These are phyloP conservation scores for Maudiozyma serrabonitensis DNA, from an alignment of 805 yeast species.

Conservation along the genomic window DNA sequence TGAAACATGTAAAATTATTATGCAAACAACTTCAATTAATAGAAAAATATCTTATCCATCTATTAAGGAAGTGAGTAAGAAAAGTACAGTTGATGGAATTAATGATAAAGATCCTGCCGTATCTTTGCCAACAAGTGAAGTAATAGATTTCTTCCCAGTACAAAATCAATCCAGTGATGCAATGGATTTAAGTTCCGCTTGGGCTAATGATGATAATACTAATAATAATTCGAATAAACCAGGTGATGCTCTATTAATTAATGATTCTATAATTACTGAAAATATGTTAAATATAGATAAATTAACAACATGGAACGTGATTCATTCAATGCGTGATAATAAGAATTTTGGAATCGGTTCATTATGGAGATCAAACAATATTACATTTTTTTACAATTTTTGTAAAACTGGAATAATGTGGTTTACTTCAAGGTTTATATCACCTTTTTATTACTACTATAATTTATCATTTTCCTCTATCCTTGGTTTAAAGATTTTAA, in stretches of 20 bases:
- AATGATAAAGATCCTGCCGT: conserved; percentile 9
- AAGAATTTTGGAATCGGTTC: conserved; percentile 55
- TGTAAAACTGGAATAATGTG: conserved; percentile 22
- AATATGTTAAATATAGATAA: background rate
- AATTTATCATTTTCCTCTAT: conserved; percentile 1
- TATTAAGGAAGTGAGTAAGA: no score
- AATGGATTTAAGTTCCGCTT: no score
- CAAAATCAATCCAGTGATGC: background rate
- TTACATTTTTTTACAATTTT: conserved; percentile 70
- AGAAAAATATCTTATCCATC: background rate
- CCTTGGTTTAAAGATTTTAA: conserved; percentile 48
- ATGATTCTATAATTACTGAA: background rate
- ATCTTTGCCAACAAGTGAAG: conserved; percentile 25
- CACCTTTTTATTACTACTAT: conserved; percentile 2
- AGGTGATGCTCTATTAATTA: no score
- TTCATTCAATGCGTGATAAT: conserved; percentile 51
- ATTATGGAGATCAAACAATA: conserved; percentile 62
- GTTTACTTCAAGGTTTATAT: background rate
- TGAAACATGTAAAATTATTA: conserved; percentile 65
- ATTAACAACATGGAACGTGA: conserved; percentile 55
- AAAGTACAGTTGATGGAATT: background rate
- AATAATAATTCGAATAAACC: no score
- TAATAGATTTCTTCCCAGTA: conserved; percentile 29
- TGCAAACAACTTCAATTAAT: conserved; percentile 42
- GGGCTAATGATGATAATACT: background rate